These are phyloP conservation scores for Cercospora beticola DNA, from an alignment of 2,329 filamentous ascomycete genomes.

Conservation along the genomic window DNA sequence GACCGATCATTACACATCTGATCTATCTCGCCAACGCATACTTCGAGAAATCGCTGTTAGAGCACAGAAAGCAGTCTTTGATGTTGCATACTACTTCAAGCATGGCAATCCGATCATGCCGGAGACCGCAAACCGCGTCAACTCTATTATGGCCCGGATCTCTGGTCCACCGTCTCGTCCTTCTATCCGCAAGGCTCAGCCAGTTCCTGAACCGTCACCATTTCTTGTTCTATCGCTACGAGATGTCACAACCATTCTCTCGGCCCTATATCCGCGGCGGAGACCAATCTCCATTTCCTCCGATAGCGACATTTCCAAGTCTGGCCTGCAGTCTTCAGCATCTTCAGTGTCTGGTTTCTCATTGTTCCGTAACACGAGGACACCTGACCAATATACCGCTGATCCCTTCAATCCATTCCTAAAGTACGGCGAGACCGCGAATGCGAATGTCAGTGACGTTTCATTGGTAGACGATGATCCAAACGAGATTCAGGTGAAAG, in stretches of 20 bases:
- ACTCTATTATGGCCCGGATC: conserved; percentile 60
- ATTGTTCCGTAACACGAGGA: conserved; percentile 44
- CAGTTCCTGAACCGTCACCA: neutral
- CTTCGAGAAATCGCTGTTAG: conserved; percentile 73
- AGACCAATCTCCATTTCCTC: conserved; percentile 60
- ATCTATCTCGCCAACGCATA: conserved; percentile 78
- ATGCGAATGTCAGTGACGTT: neutral
- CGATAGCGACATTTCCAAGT: conserved; percentile 49
- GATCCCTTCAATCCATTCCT: neutral
- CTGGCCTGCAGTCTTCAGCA: conserved; percentile 48
- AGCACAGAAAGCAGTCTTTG: conserved; percentile 75
- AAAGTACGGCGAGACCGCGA: neutral
- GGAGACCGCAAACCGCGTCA: conserved; percentile 66
- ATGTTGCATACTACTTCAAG: conserved; percentile 67
- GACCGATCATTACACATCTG: conserved; percentile 87
- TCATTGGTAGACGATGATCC: neutral
- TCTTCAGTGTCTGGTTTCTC: conserved; percentile 53
- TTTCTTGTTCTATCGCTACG: conserved; percentile 61
- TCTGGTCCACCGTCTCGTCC: neutral
- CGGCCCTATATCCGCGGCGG: conserved; percentile 77
- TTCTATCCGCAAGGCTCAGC: neutral
- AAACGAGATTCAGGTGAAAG: conserved; percentile 9
- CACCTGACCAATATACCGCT: neutral
- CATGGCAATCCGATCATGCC: conserved; percentile 63
- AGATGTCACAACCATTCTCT: conserved; percentile 76